Evolutionary conservation across 768 basidiomycete species (phyloP), one percentile per base, ranked within the genome.

Genomic region (Hydnomerulius pinastri): DNA sequence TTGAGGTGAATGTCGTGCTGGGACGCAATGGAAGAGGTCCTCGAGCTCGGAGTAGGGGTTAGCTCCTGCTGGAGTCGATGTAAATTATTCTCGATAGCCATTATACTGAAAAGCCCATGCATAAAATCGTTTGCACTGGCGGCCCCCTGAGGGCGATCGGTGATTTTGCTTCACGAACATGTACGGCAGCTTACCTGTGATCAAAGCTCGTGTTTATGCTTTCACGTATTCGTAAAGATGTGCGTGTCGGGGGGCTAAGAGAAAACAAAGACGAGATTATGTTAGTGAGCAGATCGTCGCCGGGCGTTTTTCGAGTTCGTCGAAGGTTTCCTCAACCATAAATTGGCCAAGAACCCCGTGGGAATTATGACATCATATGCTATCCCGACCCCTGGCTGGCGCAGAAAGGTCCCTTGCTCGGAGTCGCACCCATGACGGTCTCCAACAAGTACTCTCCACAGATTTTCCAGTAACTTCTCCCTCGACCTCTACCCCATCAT

Each of bases 291-390:
- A n/a, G n/a, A n/a, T n/a, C n/a, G n/a, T n/a, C n/a, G n/a, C n/a
- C n/a, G n/a, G n/a, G n/a, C n/a, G n/a, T n/a, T n/a, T n/a, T n/a
- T n/a, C n/a, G n/a, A n/a, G n/a, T n/a, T n/a, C n/a, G n/a, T n/a
- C n/a, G n/a, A n/a, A n/a, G n/a, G n/a, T n/a, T n/a, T n/a, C n/a
- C n/a, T n/a, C n/a, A n/a, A n/a, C n/a, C n/a, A 5, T 17, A 35
- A 35, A 13, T 35, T 35, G 33, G 33, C 33, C 33, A 12, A 6
- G 33, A 7, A 21, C 18, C 18, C 17, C 50, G 50, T 51, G 50
- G 18, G 50, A 51, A 39, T 10, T 27, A 51, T 51, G 50, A 51
- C 38, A 35, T 51, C 50, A 51, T 43, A 8, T 12, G 5, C n/a
- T 35, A 17, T 37, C 12, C 4, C 23, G n/a, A n/a, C 2, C 23